Evolutionary conservation across 2,329 filamentous ascomycete genomes (phyloP).

Genomic region (Xylaria sp.): DNA sequence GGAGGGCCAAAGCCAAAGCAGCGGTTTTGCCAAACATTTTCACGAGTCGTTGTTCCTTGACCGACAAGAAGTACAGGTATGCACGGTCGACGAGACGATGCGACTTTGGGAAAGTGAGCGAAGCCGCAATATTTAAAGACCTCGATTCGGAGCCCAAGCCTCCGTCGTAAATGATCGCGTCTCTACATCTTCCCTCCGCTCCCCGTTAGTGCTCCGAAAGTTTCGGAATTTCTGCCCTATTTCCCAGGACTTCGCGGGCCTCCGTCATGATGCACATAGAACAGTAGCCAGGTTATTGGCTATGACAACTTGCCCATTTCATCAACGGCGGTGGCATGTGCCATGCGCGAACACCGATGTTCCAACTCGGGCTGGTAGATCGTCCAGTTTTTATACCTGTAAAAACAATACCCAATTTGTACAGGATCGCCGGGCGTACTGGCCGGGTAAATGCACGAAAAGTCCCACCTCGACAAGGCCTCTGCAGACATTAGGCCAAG

Average conservation of each 20-base stretch:
- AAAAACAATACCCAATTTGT: constrained; percentile 11
- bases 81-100: constrained; percentile 2
- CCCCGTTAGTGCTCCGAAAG: constrained; percentile 32
- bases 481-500: neutral
- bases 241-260: constrained; percentile 16
- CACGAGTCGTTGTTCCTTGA: constrained; percentile 15
- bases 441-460: constrained; percentile 28
- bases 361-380: constrained; percentile 3
- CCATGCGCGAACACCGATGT: constrained; percentile 11
- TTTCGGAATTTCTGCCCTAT: constrained; percentile 36
- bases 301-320: neutral
- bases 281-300: neutral
- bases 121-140: constrained; percentile 45
- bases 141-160: constrained; percentile 40
- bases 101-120: constrained; percentile 28
- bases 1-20: constrained; percentile 59
- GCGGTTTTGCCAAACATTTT: constrained; percentile 58
- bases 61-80: constrained; percentile 4
- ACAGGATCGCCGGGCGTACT: constrained; percentile 14
- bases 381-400: neutral
- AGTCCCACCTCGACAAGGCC: neutral
- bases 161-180: constrained; percentile 39
- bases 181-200: constrained; percentile 27
- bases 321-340: neutral
- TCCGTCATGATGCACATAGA: neutral